Base-by-base conservation (phyloP, 768 basidiomycete genomes). In the Mycena rosella region DNA sequence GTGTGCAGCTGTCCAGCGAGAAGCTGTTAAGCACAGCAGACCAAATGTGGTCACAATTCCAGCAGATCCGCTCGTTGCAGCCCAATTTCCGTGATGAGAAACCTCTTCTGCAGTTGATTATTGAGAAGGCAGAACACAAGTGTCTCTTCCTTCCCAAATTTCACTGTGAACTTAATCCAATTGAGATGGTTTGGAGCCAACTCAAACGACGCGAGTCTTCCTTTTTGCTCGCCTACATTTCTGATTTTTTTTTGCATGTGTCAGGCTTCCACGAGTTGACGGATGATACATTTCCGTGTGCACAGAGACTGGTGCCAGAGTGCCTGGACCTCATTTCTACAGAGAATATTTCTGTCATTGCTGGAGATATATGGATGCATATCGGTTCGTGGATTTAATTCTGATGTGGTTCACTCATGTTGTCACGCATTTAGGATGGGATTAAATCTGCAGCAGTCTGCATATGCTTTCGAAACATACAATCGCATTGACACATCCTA, bases 41-140 rank as follows among this genome's bases (percentile, higher is more conserved):
- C n/a, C n/a, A n/a, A n/a, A n/a, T n/a, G n/a, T n/a, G n/a, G n/a
- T n/a, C n/a, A n/a, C n/a, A n/a, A n/a, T n/a, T n/a, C n/a, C 52
- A 63, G 22, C 61, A 52, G 2, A 26, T 55, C 45, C 40, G 54
- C 3, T 63, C 61, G 8, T 20, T 63, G 2, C 61, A 63, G 17
- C n/a, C n/a, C 1, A 52, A 63, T 22, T 63, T 61, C 34, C 49
- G 22, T 5, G 38, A 40, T 2, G 60, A 61, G 24, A 61, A 61
- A 17, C 60, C 60, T 13, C 24, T 61, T 2, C 18, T 61, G 14
- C 60, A 61, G 36, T 48, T 61, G 18, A 54, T 62, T 26, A 62
- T 62, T 45, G 60, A 62, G 52, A 62, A 63, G 34, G 62, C 62
- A 2, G 62, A 53, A 11, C 62, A 63, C 62, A 63, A 63, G 32